Evolutionary conservation across 352 stramenopile genomes (phyloP), one percentile per base, ranked within the genome.

Genomic region (Phytophthora parvispora): DNA sequence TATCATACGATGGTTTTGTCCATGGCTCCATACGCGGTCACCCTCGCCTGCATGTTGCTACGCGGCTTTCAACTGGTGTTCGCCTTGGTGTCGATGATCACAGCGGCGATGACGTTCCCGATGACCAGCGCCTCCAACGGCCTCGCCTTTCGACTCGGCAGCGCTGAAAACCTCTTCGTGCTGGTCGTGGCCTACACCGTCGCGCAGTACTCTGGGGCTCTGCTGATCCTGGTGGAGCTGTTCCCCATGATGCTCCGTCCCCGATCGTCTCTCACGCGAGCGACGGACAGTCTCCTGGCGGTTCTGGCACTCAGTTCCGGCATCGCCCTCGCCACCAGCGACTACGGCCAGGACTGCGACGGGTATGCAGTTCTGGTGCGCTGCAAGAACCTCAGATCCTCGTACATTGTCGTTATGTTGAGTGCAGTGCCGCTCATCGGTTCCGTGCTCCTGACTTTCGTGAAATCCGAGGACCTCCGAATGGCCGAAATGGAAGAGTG

Each of bases 311-410:
- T 89, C 9, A 65, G 27, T 38, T 69, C 69, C 8, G 74, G 70
- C 1, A 43, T 84, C 18, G 63, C 60, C 10, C 60, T 89, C 45
- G 54, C 54, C 6, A 50, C 12, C 9, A 75, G 71, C 40, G 60
- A 66, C 32, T 78, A 78, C 31, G 72, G 77, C 10, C 43, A 67
- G 48, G 34, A 76, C 28, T 89, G 82, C 38, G 65, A 69, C 38
- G 47, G 62, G 13, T 83, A 80, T 20, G 68, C 53, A 12, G 38
- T 29, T 34, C 56, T 78, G 49, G 62, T 83, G 52, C 47, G 75
- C 43, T 90, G 82, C 63, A 63, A 24, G 47, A 87, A 86, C 52
- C 47, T 90, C 28, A 75, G 71, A 22, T 43, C 74, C 4, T 72
- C 80, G 1, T 61, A 56, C 9, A 48, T 77, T n/a, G 84, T 86